These are phyloP conservation scores for Amaranthus tricolor DNA, from an alignment of 179 eudicot species.

Conservation along the genomic window DNA sequence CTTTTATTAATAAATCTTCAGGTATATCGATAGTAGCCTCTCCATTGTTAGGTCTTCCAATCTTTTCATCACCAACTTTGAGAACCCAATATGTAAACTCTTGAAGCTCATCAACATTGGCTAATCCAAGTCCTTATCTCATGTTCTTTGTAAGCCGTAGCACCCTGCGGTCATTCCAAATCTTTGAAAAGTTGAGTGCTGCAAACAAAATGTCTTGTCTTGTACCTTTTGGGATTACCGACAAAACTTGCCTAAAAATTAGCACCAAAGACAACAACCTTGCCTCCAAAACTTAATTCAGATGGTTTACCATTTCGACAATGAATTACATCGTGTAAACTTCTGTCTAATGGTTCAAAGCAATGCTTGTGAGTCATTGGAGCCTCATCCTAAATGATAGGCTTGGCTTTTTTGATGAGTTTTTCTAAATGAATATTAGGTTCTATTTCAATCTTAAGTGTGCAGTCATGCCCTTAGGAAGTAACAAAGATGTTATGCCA, in stretches of 20 bases:
- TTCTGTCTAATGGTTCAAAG: neutral
- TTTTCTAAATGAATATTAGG: neutral
- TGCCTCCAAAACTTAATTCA: neutral
- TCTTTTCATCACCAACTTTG: neutral
- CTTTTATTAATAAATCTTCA: neutral
- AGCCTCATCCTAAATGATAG: slow-evolving; percentile 1
- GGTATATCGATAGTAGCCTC: neutral
- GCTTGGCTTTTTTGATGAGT: neutral
- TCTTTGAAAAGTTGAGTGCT: neutral
- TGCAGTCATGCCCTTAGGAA: too few species aligned
- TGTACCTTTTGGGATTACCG: neutral
- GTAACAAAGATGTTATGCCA: neutral
- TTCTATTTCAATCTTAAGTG: neutral
- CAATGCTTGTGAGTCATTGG: neutral
- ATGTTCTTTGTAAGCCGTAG: neutral
- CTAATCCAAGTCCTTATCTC: neutral
- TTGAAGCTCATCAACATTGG: neutral
- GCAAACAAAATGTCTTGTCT: neutral
- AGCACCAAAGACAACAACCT: too few species aligned
- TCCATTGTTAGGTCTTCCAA: neutral
- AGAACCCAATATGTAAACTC: neutral
- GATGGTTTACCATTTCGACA: neutral
- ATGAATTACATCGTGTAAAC: neutral
- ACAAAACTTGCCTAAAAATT: neutral
- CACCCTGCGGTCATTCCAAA: neutral